Conservation (phyloP, 176 grass and related monocot genomes). For the Themeda triandra region DNA sequence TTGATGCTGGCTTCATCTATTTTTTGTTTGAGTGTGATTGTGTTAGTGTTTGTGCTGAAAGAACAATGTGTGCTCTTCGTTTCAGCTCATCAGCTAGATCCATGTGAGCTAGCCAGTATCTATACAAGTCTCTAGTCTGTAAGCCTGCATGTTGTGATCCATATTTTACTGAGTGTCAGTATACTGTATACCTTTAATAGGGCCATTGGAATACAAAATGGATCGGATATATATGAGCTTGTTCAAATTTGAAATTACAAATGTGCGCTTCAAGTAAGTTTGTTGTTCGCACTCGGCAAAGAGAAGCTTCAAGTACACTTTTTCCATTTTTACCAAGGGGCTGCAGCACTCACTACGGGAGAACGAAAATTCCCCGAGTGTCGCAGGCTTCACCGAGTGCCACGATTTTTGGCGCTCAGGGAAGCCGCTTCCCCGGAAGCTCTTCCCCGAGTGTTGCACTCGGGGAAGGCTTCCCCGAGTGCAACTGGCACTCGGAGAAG, state of each 20-base stretch:
- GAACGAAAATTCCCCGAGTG: too few relatives aligned
- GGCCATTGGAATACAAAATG: not conserved
- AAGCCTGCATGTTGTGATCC: not conserved
- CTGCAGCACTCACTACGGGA: too few relatives aligned
- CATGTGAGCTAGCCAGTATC: not conserved
- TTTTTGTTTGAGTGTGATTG: not conserved
- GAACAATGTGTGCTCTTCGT: not conserved
- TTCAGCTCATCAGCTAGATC: not conserved
- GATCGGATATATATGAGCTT: not conserved
- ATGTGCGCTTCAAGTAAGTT: not conserved
- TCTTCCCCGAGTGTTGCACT: too few relatives aligned
- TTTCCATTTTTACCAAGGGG: too few relatives aligned
- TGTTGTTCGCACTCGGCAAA: too few relatives aligned
- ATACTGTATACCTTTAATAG: not conserved
- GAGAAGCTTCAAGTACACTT: too few relatives aligned
- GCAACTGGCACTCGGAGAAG: too few relatives aligned
- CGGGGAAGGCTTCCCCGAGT: too few relatives aligned
- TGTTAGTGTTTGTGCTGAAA: not conserved
- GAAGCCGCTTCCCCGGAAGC: too few relatives aligned
- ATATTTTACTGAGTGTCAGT: not conserved
- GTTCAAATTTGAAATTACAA: not conserved
- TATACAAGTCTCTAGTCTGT: not conserved
- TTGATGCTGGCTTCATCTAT: not conserved
- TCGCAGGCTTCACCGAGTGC: too few relatives aligned
- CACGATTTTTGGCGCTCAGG: too few relatives aligned